phyloP scores from a whole-genome alignment of 2,329 filamentous ascomycete species.

The Diaporthe destruens region DNA sequence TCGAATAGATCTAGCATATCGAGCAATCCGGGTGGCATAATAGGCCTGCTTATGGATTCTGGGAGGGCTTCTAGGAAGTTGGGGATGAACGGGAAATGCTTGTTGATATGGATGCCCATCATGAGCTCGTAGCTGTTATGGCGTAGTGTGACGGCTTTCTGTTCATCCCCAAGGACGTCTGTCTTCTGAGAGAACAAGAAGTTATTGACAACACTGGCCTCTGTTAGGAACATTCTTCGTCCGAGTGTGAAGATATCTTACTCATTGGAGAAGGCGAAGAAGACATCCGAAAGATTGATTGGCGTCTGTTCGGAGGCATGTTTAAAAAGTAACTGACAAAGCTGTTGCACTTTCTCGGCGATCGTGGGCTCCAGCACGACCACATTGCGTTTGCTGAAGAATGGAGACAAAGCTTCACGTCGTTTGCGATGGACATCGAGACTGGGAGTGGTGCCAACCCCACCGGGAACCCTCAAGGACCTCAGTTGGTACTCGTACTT shows the following conservation, averaged over 20 bases:
- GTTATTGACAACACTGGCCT: slow-evolving; percentile 20
- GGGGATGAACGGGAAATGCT: slow-evolving; percentile 29
- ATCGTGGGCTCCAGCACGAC: slow-evolving; percentile 21
- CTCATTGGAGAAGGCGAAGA: slow-evolving; percentile 33
- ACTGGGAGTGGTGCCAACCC: slow-evolving; percentile 33
- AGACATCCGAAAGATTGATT: slow-evolving; percentile 34
- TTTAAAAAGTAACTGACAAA: slow-evolving; percentile 27
- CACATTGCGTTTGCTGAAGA: slow-evolving; percentile 35
- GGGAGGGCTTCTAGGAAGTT: slow-evolving; percentile 29
- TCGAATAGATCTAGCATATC: slow-evolving; percentile 34
- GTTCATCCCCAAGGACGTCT: slow-evolving; percentile 28
- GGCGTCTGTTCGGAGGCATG: slow-evolving; percentile 25
- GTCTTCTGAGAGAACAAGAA: slow-evolving; percentile 23
- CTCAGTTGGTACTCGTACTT: slow-evolving; percentile 34
- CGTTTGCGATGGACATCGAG: slow-evolving; percentile 26
- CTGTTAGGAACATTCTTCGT: slow-evolving; percentile 29
- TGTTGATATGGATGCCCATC: slow-evolving; percentile 27
- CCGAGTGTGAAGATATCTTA: slow-evolving; percentile 11
- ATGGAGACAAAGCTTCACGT: slow-evolving; percentile 30
- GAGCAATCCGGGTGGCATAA: slow-evolving; percentile 32
- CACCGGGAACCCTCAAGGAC: slow-evolving; percentile 27
- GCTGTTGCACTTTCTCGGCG: slow-evolving; percentile 29
- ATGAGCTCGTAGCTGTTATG: slow-evolving; percentile 33
- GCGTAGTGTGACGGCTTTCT: slow-evolving; percentile 28
- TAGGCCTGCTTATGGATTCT: slow-evolving; percentile 32